Base-by-base conservation (phyloP, 768 basidiomycete species). In the Termitomyces sp. region DNA sequence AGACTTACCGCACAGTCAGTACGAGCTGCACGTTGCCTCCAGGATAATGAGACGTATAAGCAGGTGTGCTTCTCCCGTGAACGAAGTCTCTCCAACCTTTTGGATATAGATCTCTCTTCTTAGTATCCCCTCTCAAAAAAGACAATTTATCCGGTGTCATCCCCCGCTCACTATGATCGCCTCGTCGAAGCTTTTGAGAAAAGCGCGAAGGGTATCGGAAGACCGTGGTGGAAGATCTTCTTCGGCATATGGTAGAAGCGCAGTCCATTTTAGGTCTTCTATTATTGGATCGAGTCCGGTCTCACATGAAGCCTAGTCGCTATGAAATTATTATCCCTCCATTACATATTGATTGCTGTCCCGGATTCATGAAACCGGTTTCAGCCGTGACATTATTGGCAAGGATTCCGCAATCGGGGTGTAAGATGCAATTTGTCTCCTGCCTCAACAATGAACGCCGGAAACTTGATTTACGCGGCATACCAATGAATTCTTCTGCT, bases 211-310 rank as follows among this genome's bases (percentile, higher is more conserved):
- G 90, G 90, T n/a, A 86, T 90, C 43, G 79, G 79, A 34, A 75
- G 90, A 54, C 88, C 90, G 2, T 85, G 86, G 86, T 92, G 90
- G 90, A 90, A 92, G 68, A 72, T 87, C 42, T 88, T 92, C 68
- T 85, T 92, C 61, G 81, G 82, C 39, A 76, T 90, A 57, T 90
- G 89, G 88, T 85, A 78, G 71, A 45, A 28, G 35, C 27, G 17
- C 23, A 40, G 32, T 40, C 16, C 12, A 52, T 46, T 43, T 46
- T 34, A 10, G 3, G 19, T 37, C 19, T 32, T 42, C 5, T 21
- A 41, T 54, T 23, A 44, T 45, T 35, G 25, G 51, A 55, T 34
- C 40, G 47, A 19, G 25, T 52, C 40, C 14, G 8, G n/a, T 49
- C 28, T 41, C 43, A 40, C 27, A 46, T 16, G 2, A 48, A 53